Base-by-base conservation (phyloP, 805 yeast species). In the Candida broadrunensis region DNA sequence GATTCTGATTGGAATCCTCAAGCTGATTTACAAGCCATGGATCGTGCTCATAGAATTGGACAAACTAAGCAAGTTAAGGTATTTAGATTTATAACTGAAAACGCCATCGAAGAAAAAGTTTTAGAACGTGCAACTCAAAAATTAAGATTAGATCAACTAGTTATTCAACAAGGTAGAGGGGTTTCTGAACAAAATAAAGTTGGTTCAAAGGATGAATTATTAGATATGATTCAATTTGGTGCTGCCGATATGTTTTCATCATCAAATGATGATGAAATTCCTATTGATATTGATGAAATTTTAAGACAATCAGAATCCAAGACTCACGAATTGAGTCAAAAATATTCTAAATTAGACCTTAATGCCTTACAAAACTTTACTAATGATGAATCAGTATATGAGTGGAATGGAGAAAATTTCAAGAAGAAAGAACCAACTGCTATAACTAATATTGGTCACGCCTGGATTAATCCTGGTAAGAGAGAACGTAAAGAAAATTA, bases 1-100 rank as follows among this genome's bases (percentile, higher is more conserved):
- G 95, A 85, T 62, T 82, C 89, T 3, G 95, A 85, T 59, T 85
- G 95, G 95, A 85, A 85, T 50, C 95, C 95, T 1, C 95, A 85
- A 56, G 93, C 91, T 3, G 95, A 85, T 71, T 73, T 85, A 49
- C 95, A 85, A 61, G 91, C 91, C 1, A 85, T 85, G 93, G 95
- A 85, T 58, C 75, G 95, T 67, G 93, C 93, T 0, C 95, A 85
- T 61, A 77, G 95, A 72, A 85, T 85, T 56, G 95, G 95, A 5
- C 95, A 85, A 59, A 85, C 83, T 34, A 85, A 85, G 50, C 95
- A 85, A 58, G 95, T 85, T 21, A 81, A 78, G 54, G 93, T 85
- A 2, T 85, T 80, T 55, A 70, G 95, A 63, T 77, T 85, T 47
- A 77, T 85, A 39, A 84, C 93, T 4, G 90, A 85, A 52, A 83